Evolutionary conservation across 805 yeast genomes (phyloP).

Genomic region (Candida taoyuanica): DNA sequence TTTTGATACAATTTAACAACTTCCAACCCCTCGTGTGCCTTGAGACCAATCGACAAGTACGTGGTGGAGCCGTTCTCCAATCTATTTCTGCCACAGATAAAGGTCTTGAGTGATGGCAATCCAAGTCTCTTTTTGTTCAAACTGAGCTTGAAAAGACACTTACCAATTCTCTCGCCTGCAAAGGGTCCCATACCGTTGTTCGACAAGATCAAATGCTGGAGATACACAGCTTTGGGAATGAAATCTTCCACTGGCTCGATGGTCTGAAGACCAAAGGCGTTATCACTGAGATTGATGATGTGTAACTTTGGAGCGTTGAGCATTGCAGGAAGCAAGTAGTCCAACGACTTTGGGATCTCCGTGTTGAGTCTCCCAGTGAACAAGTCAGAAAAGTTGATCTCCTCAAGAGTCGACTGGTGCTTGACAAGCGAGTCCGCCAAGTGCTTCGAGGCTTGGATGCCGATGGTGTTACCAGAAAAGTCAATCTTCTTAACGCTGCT

Average conservation of each 20-base stretch:
- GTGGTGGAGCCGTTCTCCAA: slow-evolving; percentile 91
- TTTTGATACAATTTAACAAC: slow-evolving; percentile 84
- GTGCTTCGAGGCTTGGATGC: slow-evolving; percentile 78
- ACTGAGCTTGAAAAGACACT: slow-evolving; percentile 71
- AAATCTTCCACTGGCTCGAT: slow-evolving; percentile 83
- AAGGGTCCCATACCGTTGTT: slow-evolving; percentile 98
- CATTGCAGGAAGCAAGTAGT: slow-evolving; percentile 66
- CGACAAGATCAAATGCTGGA: slow-evolving; percentile 82
- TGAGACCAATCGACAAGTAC: slow-evolving; percentile 79
- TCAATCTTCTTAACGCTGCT: slow-evolving; percentile 51
- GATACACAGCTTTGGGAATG: slow-evolving; percentile 66
- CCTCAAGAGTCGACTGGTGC: slow-evolving; percentile 45
- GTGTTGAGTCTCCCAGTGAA: slow-evolving; percentile 93
- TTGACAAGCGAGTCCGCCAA: slow-evolving; percentile 52
- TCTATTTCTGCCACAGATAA: slow-evolving; percentile 95
- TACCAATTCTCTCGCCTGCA: slow-evolving; percentile 93
- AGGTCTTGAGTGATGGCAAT: slow-evolving; percentile 62
- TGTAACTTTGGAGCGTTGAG: slow-evolving; percentile 62
- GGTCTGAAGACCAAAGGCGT: slow-evolving; percentile 95
- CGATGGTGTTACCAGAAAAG: slow-evolving; percentile 90
- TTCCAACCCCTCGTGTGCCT: slow-evolving; percentile 70
- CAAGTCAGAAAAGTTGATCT: slow-evolving; percentile 83
- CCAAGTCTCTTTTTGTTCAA: slow-evolving; percentile 49
- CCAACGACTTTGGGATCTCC: slow-evolving; percentile 85
- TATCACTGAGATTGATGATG: slow-evolving; percentile 82